Base-by-base conservation (phyloP, 2,329 filamentous ascomycete genomes). In the Lachnellula subtilissima region DNA sequence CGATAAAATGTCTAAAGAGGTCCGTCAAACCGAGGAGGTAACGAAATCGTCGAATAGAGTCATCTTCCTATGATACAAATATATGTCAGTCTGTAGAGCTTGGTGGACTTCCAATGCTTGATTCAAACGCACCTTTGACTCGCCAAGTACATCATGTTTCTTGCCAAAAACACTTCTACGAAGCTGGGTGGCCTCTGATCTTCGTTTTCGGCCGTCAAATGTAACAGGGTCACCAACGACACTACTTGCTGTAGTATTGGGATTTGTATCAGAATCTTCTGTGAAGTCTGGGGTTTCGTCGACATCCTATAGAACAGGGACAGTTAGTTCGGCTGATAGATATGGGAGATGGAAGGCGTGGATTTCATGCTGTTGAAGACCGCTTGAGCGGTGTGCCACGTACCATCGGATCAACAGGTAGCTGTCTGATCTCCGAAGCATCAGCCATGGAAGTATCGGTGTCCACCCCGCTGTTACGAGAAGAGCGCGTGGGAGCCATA, bases 1-100 rank as follows among this genome's bases (percentile, higher is more conserved):
- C 92, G 75, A 99, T 99, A 73, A 99, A 99, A 75, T 99, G 94
- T 62, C 95, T 91, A 77, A 99, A 99, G 19, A 99, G 80, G 69
- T 99, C 94, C 15, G 94, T 99, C 52, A 99, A 79, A 25, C 95
- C 95, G 14, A 99, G 82, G 1, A 99, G 82, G 71, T 99, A 99
- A 61, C 91, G 87, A 72, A 99, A 99, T 70, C 94, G 83, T 65
- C 93, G 85, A 69, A 97, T 90, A 0, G 91, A 95, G 69, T 97
- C 93, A 78, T 97, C 90, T 76, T 97, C 93, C 89, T 93, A 54
- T 40, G 59, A 50, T 23, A 9, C 14, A n/a, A 15, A 42, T 25
- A 51, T 32, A 11, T 7, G 32, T 59, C 45, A 53, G 54, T 19
- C 35, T 17, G 9, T 17, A 52, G 37, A 47, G 7, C n/a, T 52